These are phyloP conservation scores for Ophiocordyceps sinensis DNA, from an alignment of 2,329 filamentous ascomycete species.

Conservation along the genomic window DNA sequence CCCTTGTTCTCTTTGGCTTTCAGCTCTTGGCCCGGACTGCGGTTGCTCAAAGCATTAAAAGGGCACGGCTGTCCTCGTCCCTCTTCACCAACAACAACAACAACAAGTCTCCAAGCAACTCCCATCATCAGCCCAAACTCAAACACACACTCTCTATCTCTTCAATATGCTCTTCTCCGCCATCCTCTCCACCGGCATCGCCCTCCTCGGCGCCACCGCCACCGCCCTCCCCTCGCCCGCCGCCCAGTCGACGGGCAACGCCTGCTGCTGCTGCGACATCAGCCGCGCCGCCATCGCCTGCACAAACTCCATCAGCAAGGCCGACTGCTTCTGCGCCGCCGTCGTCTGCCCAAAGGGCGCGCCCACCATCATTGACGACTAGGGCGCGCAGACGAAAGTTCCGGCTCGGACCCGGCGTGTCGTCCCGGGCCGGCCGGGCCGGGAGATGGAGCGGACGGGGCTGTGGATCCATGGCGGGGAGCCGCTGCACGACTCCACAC, in stretches of 20 bases:
- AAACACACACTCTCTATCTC: background rate
- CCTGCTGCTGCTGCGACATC: constrained; percentile 21
- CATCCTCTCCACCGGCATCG: constrained; percentile 5
- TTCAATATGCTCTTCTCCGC: constrained; percentile 11
- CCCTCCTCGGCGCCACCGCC: constrained; percentile 1
- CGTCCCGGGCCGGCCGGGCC: too few species aligned
- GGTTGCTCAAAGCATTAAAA: too few species aligned
- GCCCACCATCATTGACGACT: constrained; percentile 3
- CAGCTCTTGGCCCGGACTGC: too few species aligned
- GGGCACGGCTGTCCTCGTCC: too few species aligned
- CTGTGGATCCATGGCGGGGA: too few species aligned
- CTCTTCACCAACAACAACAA: too few species aligned
- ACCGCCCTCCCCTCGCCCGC: constrained; percentile 1
- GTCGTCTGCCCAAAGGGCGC: constrained; percentile 11
- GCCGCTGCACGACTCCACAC: too few species aligned
- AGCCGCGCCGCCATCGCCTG: constrained; percentile 11
- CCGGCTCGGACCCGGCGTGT: too few species aligned
- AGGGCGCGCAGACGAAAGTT: too few species aligned
- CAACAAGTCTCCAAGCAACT: background rate
- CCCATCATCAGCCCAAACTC: background rate
- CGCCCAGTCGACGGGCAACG: constrained; percentile 2
- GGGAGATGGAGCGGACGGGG: too few species aligned
- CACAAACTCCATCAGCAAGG: constrained; percentile 3
- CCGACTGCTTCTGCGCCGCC: constrained; percentile 13
- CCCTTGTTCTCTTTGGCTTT: too few species aligned